A percentile compares a stretch with the other conserved stretches of the same genome.
Evolutionary conservation across 805 yeast genomes (phyloP).

Genomic region (Schizosaccharomyces japonicus): DNA sequence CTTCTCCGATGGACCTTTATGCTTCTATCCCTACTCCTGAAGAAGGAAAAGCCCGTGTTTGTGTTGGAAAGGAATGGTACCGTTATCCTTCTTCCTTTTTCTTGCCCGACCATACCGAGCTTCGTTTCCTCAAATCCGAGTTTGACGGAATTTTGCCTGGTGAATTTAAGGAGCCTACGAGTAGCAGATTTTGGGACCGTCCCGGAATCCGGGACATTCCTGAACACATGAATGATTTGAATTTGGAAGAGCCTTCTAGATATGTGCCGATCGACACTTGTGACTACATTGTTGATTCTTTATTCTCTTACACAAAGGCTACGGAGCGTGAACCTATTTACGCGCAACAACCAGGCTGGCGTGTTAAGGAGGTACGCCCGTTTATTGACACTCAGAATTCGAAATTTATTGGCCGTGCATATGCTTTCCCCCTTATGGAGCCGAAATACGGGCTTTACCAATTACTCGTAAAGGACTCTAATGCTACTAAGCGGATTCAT

Average conservation of each 20-base stretch:
- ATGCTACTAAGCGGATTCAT: too few species aligned
- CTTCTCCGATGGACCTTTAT: conserved; percentile 44
- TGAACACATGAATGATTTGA: conserved; percentile 47
- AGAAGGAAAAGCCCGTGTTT: conserved; percentile 26
- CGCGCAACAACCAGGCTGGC: conserved; percentile 8
- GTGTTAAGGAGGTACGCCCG: conserved; percentile 4
- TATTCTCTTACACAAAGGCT: conserved; percentile 7
- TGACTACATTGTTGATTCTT: conserved; percentile 40
- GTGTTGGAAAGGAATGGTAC: conserved; percentile 92
- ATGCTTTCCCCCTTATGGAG: conserved; percentile 1
- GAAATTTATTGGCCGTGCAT: conserved; percentile 7
- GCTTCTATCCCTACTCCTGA: conserved; percentile 14
- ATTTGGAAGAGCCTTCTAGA: conserved; percentile 38
- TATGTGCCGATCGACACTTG: conserved; percentile 26
- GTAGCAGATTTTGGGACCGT: conserved; percentile 11
- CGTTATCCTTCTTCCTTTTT: conserved; percentile 77
- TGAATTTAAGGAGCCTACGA: conserved; percentile 34
- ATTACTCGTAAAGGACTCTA: background rate
- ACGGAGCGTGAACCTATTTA: conserved; percentile 7
- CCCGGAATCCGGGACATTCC: conserved; percentile 25
- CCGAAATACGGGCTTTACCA: background rate
- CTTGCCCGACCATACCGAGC: conserved; percentile 36
- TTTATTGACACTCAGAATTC: conserved; percentile 8
- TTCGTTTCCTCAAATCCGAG: conserved; percentile 48
- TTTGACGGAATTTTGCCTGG: conserved; percentile 79